Base-by-base conservation (phyloP, 2,329 filamentous ascomycete genomes). In the Pyrenochaeta sp. region DNA sequence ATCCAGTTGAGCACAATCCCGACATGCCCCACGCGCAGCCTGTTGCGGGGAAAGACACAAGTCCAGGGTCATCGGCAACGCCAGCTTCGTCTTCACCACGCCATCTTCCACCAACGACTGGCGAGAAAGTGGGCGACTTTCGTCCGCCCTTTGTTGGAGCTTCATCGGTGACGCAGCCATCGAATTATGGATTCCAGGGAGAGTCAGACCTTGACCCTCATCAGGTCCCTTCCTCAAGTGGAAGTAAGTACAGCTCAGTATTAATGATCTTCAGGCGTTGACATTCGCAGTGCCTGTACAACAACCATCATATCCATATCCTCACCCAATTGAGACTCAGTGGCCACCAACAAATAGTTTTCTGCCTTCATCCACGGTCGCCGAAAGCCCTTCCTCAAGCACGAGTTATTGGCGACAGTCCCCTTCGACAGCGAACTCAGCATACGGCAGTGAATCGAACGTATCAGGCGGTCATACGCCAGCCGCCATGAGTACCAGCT, bases 1-100 rank as follows among this genome's bases (percentile, higher is more conserved):
- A 88, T 66, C 91, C 93, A 0, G 93, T 97, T 18, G 92, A 97
- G 61, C 90, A 92, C 72, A 85, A 84, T 21, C 81, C 83, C 9
- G 71, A 81, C 33, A 78, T 81, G 51, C 80, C 79, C 64, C 79
- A 79, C 56, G 68, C 78, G 35, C 78, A 79, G 40, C 45, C 52
- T 27, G 76, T 77, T 23, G 54, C 60, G 30, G 77, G 77, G 9
- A 81, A 81, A 49, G 82, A 83, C 37, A 70, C 73, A 3, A 73
- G 69, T 20, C 75, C 77, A 4, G 74, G 65, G 20, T 72, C 73
- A 15, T 71, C 78, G 9, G 78, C 80, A 23, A 77, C 77, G 11
- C 82, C 82, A 10, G 77, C 77, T 9, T 76, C 82, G 7, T 82
- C 82, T 3, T 82, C 83, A 10, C 82, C 83, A 18, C 71, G 63